Evolutionary conservation across 768 basidiomycete species (phyloP).

Genomic region (Cyclocybe cylindracea): DNA sequence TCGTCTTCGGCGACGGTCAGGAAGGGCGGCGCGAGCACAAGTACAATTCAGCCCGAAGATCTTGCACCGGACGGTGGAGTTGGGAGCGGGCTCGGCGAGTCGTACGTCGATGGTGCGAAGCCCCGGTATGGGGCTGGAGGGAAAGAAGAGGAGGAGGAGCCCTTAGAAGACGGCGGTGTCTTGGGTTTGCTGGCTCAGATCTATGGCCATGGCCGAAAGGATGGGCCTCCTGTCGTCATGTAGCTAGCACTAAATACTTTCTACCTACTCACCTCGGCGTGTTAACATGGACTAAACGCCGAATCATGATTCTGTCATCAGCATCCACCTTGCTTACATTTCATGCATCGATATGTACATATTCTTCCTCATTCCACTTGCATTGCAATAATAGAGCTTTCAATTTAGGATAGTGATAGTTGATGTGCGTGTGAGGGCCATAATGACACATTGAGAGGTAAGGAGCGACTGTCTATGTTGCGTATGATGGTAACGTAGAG

Average conservation of each 20-base stretch:
- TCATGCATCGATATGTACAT: not conserved
- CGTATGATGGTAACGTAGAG: not conserved
- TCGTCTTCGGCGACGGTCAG: not conserved
- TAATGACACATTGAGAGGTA: no score
- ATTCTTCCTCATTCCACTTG: not conserved
- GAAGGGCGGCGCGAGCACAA: conserved; percentile 9
- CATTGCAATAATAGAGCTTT: not conserved
- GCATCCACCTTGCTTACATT: not conserved
- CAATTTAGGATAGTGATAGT: not conserved
- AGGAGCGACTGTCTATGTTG: no score
- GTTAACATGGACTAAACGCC: no score
- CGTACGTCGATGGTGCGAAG: conserved; percentile 72
- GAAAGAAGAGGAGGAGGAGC: conserved; percentile 66
- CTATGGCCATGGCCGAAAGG: conserved; percentile 62
- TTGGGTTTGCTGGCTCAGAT: conserved; percentile 87
- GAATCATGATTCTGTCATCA: no score
- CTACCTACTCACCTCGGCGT: not conserved
- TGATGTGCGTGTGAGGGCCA: no score
- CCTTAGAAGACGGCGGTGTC: conserved; percentile 78
- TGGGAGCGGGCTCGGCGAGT: conserved; percentile 64
- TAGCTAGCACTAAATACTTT: conserved; percentile 12
- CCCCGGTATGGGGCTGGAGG: conserved; percentile 31
- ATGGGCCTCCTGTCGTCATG: conserved; percentile 50
- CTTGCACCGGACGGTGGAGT: conserved; percentile 54
- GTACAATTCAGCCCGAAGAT: conserved; percentile 45